Evolutionary conservation across 2,329 filamentous ascomycete genomes (phyloP).

Genomic region (Dothistroma pini): DNA sequence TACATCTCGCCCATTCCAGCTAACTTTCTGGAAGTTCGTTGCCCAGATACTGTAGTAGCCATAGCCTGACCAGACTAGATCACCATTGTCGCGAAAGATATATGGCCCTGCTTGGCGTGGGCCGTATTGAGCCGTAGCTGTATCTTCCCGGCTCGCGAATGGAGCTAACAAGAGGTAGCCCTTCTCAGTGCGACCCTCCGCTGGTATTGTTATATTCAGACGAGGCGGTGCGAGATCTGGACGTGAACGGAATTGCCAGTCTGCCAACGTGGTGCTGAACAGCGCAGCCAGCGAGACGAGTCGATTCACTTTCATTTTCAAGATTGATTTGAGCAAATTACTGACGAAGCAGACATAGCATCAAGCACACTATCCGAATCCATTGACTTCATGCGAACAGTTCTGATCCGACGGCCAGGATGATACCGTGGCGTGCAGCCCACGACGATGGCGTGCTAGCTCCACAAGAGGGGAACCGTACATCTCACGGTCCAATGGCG

Average conservation of each 20-base stretch:
- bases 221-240: slow-evolving; percentile 47
- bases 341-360: background rate
- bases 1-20: slow-evolving; percentile 51
- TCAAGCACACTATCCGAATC: background rate
- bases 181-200: slow-evolving; percentile 38
- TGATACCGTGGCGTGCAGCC: background rate
- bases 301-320: background rate
- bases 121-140: slow-evolving; percentile 37
- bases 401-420: background rate
- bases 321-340: background rate
- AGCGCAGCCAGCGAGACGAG: slow-evolving; percentile 40
- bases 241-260: slow-evolving; percentile 48
- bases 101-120: slow-evolving; percentile 54
- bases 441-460: slow-evolving; percentile 4
- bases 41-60: slow-evolving; percentile 52
- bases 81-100: slow-evolving; percentile 54
- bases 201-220: slow-evolving; percentile 46
- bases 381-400: background rate
- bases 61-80: slow-evolving; percentile 57
- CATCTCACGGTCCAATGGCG: slow-evolving; percentile 2
- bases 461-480: background rate
- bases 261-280: slow-evolving; percentile 29
- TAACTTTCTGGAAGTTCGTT: slow-evolving; percentile 52
- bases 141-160: slow-evolving; percentile 29
- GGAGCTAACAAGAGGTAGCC: slow-evolving; percentile 48